These are phyloP conservation scores for Seminavis robusta DNA, from an alignment of 108 stramenopile species.

Conservation along the genomic window DNA sequence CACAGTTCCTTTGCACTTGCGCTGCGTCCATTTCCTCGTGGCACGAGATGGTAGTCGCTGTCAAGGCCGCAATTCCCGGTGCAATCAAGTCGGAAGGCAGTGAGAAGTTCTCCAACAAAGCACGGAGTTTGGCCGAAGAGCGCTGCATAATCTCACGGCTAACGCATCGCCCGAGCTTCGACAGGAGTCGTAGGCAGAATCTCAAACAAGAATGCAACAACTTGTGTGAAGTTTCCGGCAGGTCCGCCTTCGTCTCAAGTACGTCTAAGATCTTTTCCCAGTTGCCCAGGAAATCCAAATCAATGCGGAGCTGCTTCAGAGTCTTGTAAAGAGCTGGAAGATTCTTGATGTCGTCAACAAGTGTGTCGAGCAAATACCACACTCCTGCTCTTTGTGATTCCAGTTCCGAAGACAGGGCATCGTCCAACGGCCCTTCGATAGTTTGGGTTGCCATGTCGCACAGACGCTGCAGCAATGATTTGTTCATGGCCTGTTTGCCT, in stretches of 20 bases:
- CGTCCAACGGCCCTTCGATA: no score
- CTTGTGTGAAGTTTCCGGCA: no score
- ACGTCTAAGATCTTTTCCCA: conserved; percentile 31
- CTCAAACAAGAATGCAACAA: no score
- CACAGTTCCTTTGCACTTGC: conserved; percentile 21
- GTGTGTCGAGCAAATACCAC: conserved; percentile 76
- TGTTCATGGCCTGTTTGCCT: no score
- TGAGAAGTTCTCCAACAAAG: conserved; percentile 30
- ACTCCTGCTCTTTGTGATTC: conserved; percentile 37
- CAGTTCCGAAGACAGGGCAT: conserved; percentile 7
- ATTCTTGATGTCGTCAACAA: conserved; percentile 32
- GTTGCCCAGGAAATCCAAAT: conserved; percentile 45
- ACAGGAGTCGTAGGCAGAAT: conserved; percentile 8
- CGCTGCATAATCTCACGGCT: neutral
- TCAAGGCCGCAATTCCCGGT: conserved; percentile 47
- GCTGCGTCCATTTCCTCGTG: no score
- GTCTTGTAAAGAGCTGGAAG: conserved; percentile 12
- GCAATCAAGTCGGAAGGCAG: conserved; percentile 54
- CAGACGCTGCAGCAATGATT: no score
- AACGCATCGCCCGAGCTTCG: conserved; percentile 34
- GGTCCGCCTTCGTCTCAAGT: neutral
- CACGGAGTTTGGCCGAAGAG: conserved; percentile 20
- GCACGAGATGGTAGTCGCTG: conserved; percentile 26
- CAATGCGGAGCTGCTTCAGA: conserved; percentile 26
- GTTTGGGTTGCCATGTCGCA: no score